Base-by-base conservation (phyloP, 495 filamentous ascomycete genomes). In the Bacidia gigantensis region DNA sequence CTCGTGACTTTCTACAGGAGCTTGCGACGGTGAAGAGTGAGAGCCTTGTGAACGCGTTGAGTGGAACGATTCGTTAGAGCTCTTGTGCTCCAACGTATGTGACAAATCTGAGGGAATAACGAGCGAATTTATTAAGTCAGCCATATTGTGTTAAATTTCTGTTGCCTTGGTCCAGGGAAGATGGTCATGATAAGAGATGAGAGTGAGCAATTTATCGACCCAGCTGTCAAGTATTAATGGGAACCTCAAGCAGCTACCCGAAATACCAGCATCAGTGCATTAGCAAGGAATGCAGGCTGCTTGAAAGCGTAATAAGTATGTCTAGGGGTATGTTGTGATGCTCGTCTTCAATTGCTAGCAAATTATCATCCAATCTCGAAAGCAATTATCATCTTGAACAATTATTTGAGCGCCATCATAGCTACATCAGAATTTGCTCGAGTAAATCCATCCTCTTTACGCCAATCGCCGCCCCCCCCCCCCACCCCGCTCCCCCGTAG, bases 61-160 rank as follows among this genome's bases (percentile, higher is more conserved):
- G 26, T 58, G 46, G 32, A 61, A 61, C 29, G 52, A 54, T 22
- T 61, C 56, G 29, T 61, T 53, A 0, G 56, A 58, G 50, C 43
- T 50, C 2, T 41, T 51, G 23, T 49, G 12, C 1, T 49, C 20
- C 1, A 56, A 38, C 14, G 40, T 14, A 32, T 44, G 21, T 39
- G 32, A 20, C 38, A 51, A 47, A n/a, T 46, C 11, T 32, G 45
- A 46, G 14, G 50, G 45, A 23, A 26, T n/a, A 29, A 55, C 7
- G 20, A 58, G 47, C 11, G 47, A 51, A 12, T 23, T 12, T 11
- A 54, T n/a, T 3, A 58, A 22, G 39, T 55, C 48, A 35, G 52
- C 24, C 52, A 58, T n/a, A n/a, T n/a, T n/a, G n/a, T n/a, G n/a
- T n/a, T n/a, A n/a, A n/a, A n/a, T n/a, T n/a, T n/a, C n/a, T n/a